Evolutionary conservation across 1,284 basidiomycete species (phyloP).

Genomic region (Mrakiaceae sp.): DNA sequence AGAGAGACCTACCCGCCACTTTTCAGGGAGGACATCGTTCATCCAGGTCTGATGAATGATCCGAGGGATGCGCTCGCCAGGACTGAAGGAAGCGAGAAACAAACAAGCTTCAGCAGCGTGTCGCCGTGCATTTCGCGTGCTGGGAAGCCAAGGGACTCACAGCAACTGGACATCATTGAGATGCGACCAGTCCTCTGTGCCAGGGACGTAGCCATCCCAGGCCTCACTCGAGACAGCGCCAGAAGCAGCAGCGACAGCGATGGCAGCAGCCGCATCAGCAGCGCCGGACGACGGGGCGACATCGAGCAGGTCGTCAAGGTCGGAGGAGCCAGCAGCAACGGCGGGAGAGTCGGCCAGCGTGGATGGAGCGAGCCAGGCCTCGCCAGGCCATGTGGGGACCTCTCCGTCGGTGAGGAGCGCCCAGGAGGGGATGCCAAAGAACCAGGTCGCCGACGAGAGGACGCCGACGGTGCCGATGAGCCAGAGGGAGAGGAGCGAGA

Average conservation of each 20-base stretch:
- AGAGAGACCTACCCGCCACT: conserved; percentile 50
- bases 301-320: not conserved
- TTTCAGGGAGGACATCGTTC: conserved; percentile 67
- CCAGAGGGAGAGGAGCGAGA: conserved; percentile 69
- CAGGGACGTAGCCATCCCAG: conserved; percentile 15
- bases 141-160: not conserved
- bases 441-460: conserved; percentile 79
- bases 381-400: conserved; percentile 42
- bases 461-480: conserved; percentile 84
- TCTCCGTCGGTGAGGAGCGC: conserved; percentile 73
- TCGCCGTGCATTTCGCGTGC: too few species aligned
- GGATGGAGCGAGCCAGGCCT: conserved; percentile 6
- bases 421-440: conserved; percentile 66
- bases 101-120: not conserved
- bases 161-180: conserved; percentile 7
- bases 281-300: too few species aligned
- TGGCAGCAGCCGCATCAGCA: too few species aligned
- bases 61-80: conserved; percentile 65
- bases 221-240: conserved; percentile 8
- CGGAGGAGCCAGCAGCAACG: too few species aligned
- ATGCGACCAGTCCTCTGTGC: conserved; percentile 9
- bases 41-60: conserved; percentile 99
- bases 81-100: not conserved
- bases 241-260: too few species aligned
- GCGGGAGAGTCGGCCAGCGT: not conserved